Conservation (phyloP, 192 early-diverging fungal species). For the Funneliformis geosporum region DNA sequence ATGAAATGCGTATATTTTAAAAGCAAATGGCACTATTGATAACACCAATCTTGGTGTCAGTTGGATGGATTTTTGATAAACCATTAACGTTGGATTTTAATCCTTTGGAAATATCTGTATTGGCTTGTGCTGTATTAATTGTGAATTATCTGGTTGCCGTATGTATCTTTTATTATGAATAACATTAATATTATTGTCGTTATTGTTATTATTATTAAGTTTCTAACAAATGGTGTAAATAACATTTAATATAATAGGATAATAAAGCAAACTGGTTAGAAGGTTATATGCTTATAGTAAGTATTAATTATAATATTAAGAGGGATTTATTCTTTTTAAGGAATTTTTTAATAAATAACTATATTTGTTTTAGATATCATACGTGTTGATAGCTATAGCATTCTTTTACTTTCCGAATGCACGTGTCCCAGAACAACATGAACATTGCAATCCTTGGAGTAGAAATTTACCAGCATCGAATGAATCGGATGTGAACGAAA, state of each 20-base stretch:
- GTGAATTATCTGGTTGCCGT: slow-evolving; percentile 74
- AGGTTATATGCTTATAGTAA: slow-evolving; percentile 73
- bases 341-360: background rate
- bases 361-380: background rate
- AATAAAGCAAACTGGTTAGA: slow-evolving; percentile 92
- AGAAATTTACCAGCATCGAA: background rate
- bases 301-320: background rate
- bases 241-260: slow-evolving; percentile 47
- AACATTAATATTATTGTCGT: too few relatives aligned
- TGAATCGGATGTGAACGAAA: too few relatives aligned
- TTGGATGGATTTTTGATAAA: slow-evolving; percentile 79
- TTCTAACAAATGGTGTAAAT: too few relatives aligned
- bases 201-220: too few relatives aligned
- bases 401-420: slow-evolving; percentile 6
- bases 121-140: slow-evolving; percentile 76
- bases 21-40: slow-evolving; percentile 85
- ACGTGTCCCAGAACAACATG: background rate
- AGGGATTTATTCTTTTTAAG: background rate
- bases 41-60: slow-evolving; percentile 64
- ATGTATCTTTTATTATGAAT: background rate
- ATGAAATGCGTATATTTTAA: background rate
- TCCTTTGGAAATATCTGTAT: slow-evolving; percentile 73
- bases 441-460: background rate
- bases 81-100: slow-evolving; percentile 84
- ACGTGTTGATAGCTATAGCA: slow-evolving; percentile 12